Evolutionary conservation across 306 rosid genomes (phyloP), one percentile per base, ranked within the genome.

Genomic region (Sechiopsis laciniata): DNA sequence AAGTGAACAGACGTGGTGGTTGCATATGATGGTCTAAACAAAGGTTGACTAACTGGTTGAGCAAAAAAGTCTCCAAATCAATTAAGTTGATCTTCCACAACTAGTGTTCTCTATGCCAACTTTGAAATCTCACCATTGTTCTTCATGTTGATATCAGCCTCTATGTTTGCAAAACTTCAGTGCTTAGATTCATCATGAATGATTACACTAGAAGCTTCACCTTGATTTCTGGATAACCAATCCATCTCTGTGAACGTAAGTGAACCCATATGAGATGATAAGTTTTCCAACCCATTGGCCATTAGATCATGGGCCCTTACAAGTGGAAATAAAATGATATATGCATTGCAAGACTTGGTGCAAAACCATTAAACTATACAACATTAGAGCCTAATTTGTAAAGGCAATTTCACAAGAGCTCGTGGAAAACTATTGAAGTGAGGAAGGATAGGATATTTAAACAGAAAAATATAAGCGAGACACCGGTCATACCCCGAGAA

Each of bases 241-340:
- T 94, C 97, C 88, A 89, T 94, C 87, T 90, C 98, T 90, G 96
- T 85, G 83, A 93, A 90, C 76, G 89, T 91, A 90, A 90, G 96
- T 84, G 93, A 93, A 90, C 80, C 78, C 90, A 88, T 81, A 81
- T 90, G 88, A 93, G 96, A 88, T 74, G 87, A 87, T 82, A 93
- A 83, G 85, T 82, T 85, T 78, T 85, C 92, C 90, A 86, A 87
- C 59, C 85, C 88, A 85, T 80, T 87, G 91, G 91, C 89, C 91
- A 81, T 87, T 81, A 72, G 78, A 86, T 83, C 88, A 90, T 78
- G 73, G 91, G 79, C 96, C 96, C 92, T 88, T 86, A 90, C 92
- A 90, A 78, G 74, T 85, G 82, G 73, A 91, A 87, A 78, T 82
- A 80, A 65, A 77, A 82, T 76, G 78, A 76, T 73, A 78, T 76